Conservation (phyloP, 164 flowering plant species). For the Vitis cinerea region DNA sequence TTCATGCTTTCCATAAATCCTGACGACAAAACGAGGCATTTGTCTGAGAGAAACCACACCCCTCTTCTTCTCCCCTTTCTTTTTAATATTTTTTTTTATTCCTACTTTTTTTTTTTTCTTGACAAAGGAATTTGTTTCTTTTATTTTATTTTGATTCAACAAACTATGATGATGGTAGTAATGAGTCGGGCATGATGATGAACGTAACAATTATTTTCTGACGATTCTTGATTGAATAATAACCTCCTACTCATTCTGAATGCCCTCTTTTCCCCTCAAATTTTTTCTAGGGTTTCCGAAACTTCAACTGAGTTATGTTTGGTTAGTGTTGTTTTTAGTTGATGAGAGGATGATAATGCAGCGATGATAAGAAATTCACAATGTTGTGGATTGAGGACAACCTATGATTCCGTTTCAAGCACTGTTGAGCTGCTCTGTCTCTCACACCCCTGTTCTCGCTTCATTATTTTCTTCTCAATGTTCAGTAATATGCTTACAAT, state of each 20-base stretch:
- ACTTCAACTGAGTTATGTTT: not conserved
- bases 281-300: not conserved
- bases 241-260: constrained; percentile 50
- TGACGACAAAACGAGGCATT: constrained; percentile 68
- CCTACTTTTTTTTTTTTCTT: not conserved
- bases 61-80: not conserved
- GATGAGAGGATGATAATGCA: constrained; percentile 16
- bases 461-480: too few relatives aligned
- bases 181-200: constrained; percentile 28
- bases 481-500: too few relatives aligned
- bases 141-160: not conserved
- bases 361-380: constrained; percentile 49
- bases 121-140: too few relatives aligned
- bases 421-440: constrained; percentile 57
- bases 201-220: not conserved
- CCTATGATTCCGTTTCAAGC: constrained; percentile 56
- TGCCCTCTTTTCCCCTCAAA: constrained; percentile 12
- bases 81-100: not conserved
- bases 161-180: too few relatives aligned
- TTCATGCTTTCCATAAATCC: constrained; percentile 20
- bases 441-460: not conserved
- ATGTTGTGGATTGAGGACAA: constrained; percentile 18
- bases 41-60: constrained; percentile 45
- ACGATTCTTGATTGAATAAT: constrained; percentile 1
- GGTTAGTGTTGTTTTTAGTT: not conserved